phyloP scores from a whole-genome alignment of 2,329 filamentous ascomycete species.

The Allantophomopsis cytisporea region DNA sequence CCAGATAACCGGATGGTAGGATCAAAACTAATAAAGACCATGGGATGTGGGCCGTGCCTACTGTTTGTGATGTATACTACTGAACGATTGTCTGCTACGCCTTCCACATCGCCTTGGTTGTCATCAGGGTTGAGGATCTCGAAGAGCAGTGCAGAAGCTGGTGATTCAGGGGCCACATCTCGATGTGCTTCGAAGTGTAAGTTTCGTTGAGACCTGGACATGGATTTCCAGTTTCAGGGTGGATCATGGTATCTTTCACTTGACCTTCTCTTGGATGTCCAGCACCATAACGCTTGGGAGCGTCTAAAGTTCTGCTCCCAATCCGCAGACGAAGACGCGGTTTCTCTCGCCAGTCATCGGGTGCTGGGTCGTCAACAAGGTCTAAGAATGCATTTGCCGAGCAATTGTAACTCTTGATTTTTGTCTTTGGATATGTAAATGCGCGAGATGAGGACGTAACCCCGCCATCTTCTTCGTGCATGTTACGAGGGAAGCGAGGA shows the following conservation, averaged over 20 bases:
- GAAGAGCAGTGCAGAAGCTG: conserved; percentile 21
- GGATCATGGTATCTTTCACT: background rate
- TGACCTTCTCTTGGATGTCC: background rate
- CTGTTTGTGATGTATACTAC: conserved; percentile 28
- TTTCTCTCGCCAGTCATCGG: conserved; percentile 17
- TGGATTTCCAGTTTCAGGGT: conserved; percentile 5
- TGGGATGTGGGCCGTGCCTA: conserved; percentile 8
- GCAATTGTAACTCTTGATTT: conserved; percentile 38
- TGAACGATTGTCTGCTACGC: conserved; percentile 29
- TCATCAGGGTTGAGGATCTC: conserved; percentile 24
- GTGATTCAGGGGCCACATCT: conserved; percentile 22
- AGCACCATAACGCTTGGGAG: conserved; percentile 10
- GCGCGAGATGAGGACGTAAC: conserved; percentile 18
- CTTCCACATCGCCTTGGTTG: conserved; percentile 22
- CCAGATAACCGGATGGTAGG: conserved; percentile 21
- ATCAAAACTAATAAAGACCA: conserved; percentile 30
- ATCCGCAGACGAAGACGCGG: conserved; percentile 33
- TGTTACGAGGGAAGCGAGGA: conserved; percentile 24
- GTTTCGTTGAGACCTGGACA: conserved; percentile 10
- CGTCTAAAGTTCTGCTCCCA: conserved; percentile 25
- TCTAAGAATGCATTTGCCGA: conserved; percentile 42
- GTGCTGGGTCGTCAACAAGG: conserved; percentile 35
- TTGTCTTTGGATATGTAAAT: conserved; percentile 38
- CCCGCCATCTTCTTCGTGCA: conserved; percentile 34
- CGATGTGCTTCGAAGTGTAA: conserved; percentile 9